A percentile compares a stretch with the other conserved stretches of the same genome.
These are phyloP conservation scores for Tylopilus intermedius DNA, from an alignment of 768 basidiomycete genomes.

Conservation along the genomic window DNA sequence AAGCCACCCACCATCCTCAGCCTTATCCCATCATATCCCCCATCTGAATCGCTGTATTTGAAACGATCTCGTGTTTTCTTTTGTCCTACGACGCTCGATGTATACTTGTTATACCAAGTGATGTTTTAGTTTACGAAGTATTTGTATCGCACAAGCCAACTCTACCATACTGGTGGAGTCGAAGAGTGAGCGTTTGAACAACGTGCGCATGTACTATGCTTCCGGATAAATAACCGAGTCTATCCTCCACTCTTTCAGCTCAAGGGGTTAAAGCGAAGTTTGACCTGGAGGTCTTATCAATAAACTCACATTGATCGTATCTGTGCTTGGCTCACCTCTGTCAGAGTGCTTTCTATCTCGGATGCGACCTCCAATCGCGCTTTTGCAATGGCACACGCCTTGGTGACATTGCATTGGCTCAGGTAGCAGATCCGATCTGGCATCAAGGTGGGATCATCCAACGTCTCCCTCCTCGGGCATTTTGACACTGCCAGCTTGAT, in stretches of 20 bases:
- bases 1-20: not conserved
- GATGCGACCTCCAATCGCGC: not conserved
- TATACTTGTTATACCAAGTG: slow-evolving; percentile 1
- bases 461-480: not conserved
- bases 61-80: not conserved
- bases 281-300: not conserved
- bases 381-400: not conserved
- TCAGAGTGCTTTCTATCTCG: not conserved
- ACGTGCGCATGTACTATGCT: not conserved
- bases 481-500: not conserved
- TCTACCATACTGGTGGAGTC: not conserved
- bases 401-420: not conserved
- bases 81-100: not conserved
- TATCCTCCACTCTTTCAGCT: not conserved
- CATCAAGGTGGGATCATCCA: not conserved
- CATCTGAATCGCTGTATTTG: slow-evolving; percentile 1
- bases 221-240: not conserved
- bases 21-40: not conserved
- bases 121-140: not conserved
- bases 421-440: not conserved
- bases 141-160: too few species aligned
- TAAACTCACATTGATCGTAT: not conserved
- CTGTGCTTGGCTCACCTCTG: not conserved
- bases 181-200: not conserved
- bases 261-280: not conserved